Conservation (phyloP, 495 filamentous ascomycete species). For the Rhypophila decipiens region DNA sequence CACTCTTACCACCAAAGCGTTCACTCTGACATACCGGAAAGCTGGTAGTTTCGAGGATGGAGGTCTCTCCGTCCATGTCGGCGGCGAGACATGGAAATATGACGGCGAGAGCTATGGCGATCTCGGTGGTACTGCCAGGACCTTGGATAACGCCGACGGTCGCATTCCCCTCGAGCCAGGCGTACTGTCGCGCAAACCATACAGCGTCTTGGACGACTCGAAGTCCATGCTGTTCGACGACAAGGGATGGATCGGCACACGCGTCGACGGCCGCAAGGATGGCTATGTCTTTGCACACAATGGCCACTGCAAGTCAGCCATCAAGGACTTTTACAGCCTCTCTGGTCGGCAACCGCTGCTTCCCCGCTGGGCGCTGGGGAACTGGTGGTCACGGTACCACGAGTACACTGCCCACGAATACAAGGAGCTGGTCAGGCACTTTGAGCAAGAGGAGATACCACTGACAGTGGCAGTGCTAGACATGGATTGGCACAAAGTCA, state of each 20-base stretch:
- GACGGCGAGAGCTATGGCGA: conserved; percentile 36
- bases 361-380: conserved; percentile 52
- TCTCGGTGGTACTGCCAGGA: conserved; percentile 48
- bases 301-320: conserved; percentile 45
- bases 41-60: conserved; percentile 37
- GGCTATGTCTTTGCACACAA: conserved; percentile 55
- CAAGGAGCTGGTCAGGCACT: conserved; percentile 44
- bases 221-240: conserved; percentile 52
- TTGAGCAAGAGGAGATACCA: conserved; percentile 41
- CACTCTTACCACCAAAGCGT: conserved; percentile 44
- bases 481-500: conserved; percentile 58
- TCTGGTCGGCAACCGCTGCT: conserved; percentile 50
- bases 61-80: conserved; percentile 35
- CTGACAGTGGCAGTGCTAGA: conserved; percentile 51
- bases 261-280: conserved; percentile 40
- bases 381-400: conserved; percentile 60
- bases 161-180: conserved; percentile 41
- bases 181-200: conserved; percentile 40
- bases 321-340: conserved; percentile 49
- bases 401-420: conserved; percentile 46
- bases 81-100: conserved; percentile 39
- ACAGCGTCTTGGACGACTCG: conserved; percentile 47
- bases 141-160: conserved; percentile 48
- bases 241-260: conserved; percentile 41
- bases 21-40: conserved; percentile 50